Evolutionary conservation across 352 stramenopile species (phyloP).

Genomic region (Pythium scleroteichum): DNA sequence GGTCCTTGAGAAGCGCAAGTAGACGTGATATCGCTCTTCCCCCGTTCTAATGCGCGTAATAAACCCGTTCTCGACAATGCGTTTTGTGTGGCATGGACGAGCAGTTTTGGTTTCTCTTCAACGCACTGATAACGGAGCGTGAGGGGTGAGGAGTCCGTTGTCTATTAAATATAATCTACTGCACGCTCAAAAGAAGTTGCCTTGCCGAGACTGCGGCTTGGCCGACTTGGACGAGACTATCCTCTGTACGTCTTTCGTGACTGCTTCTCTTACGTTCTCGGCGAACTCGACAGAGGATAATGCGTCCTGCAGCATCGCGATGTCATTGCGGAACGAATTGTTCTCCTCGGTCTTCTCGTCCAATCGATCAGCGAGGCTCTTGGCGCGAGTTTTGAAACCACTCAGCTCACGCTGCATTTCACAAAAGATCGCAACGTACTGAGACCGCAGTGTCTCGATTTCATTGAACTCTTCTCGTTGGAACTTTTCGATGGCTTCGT

Average conservation of each 20-base stretch:
- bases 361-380: slow-evolving; percentile 49
- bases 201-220: slow-evolving; percentile 1
- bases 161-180: slow-evolving; percentile 3
- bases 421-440: slow-evolving; percentile 72
- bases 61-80: background rate
- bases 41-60: background rate
- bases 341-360: slow-evolving; percentile 63
- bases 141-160: background rate
- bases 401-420: slow-evolving; percentile 60
- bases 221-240: slow-evolving; percentile 31
- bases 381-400: slow-evolving; percentile 55
- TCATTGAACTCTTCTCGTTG: slow-evolving; percentile 25
- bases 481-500: slow-evolving; percentile 58
- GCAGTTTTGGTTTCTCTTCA: background rate
- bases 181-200: slow-evolving; percentile 17
- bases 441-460: slow-evolving; percentile 40
- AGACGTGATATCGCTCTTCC: slow-evolving; percentile 15
- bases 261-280: slow-evolving; percentile 60
- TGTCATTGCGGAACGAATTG: slow-evolving; percentile 57
- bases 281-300: slow-evolving; percentile 64
- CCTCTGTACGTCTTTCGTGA: slow-evolving; percentile 53
- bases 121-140: too few relatives aligned
- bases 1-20: slow-evolving; percentile 71
- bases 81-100: background rate
- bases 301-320: slow-evolving; percentile 61